Base-by-base conservation (phyloP, 2,329 filamentous ascomycete species). In the Davidsoniella neocaledoniae region DNA sequence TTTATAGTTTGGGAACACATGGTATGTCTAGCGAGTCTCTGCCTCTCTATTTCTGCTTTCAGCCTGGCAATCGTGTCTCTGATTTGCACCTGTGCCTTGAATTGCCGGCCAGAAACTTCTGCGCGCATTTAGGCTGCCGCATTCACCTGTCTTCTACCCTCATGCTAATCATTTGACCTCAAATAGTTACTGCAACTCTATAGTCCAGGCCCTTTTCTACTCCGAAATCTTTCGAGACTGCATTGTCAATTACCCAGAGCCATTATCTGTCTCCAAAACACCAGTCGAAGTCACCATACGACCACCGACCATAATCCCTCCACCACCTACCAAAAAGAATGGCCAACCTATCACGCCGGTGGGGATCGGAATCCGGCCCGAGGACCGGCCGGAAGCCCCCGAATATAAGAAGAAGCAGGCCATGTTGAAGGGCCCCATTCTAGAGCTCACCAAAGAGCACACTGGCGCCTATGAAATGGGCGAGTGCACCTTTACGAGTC, bases 401-500 rank as follows among this genome's bases (percentile, higher is more conserved):
- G 91, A 98, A 66, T 94, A 91, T 67, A 95, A 95, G 68, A 98
- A 98, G 72, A 95, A 94, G 67, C 80, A 91, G 62, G 88, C 88
- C 16, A 79, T 96, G 70, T 72, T 88, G 53, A 83, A 82, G 41
- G 86, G 91, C 0, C 91, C 91, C 0, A 81, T 95, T 37, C 65
- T 96, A 51, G 85, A 93, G 58, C 76, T 96, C 64, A 78, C 81
- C 46, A 81, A 83, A 58, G 86, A 93, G 58, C 91, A 87, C 60
- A 74, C 81, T 6, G 72, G 73, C 43, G 76, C 79, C 16, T 94
- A 95, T 60, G 86, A 84, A 57, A 95, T 96, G 88, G 78, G 86
- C 45, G 90, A 96, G 61, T 93, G 86, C 53, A 81, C 94, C 2
- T 98, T 96, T 61, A 94, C 90, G 0, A 86, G 86, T 0, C 68